These are phyloP conservation scores for Berberis thunbergii DNA, from an alignment of 164 flowering plant genomes.

Conservation along the genomic window DNA sequence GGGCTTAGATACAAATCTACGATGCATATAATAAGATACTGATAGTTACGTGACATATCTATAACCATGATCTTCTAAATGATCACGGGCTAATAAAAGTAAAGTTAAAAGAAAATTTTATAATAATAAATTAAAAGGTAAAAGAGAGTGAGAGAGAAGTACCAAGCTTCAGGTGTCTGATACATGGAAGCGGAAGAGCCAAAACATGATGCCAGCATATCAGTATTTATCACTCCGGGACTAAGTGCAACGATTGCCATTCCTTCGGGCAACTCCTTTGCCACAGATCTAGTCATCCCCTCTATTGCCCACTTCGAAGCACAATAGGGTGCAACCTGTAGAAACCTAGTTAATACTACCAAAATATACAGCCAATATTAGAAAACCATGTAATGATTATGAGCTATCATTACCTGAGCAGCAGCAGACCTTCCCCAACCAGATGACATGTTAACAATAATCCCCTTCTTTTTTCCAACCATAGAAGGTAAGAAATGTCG, in stretches of 20 bases:
- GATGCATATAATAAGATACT: no score
- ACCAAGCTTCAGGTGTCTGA: conserved; percentile 77
- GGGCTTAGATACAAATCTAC: no score
- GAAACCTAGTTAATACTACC: not conserved
- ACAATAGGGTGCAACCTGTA: conserved; percentile 97
- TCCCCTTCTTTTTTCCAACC: conserved; percentile 65
- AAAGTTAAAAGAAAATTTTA: not conserved
- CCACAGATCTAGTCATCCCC: conserved; percentile 71
- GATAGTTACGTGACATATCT: no score
- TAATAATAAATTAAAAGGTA: not conserved
- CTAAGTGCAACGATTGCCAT: conserved; percentile 79
- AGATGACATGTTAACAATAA: conserved; percentile 89
- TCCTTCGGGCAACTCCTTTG: conserved; percentile 80
- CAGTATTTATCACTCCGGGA: conserved; percentile 93
- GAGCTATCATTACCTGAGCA: conserved; percentile 51
- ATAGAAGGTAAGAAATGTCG: conserved; percentile 84
- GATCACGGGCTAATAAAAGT: no score
- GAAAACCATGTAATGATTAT: not conserved
- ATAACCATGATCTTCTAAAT: no score
- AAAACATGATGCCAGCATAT: conserved; percentile 93
- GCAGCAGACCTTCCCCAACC: conserved; percentile 99
- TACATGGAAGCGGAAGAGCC: conserved; percentile 71
- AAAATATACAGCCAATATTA: not conserved
- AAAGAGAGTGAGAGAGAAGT: conserved; percentile 8
- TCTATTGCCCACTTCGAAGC: conserved; percentile 98